Evolutionary conservation across 345 rosid species (phyloP).

Genomic region (Stellera chamaejasme): DNA sequence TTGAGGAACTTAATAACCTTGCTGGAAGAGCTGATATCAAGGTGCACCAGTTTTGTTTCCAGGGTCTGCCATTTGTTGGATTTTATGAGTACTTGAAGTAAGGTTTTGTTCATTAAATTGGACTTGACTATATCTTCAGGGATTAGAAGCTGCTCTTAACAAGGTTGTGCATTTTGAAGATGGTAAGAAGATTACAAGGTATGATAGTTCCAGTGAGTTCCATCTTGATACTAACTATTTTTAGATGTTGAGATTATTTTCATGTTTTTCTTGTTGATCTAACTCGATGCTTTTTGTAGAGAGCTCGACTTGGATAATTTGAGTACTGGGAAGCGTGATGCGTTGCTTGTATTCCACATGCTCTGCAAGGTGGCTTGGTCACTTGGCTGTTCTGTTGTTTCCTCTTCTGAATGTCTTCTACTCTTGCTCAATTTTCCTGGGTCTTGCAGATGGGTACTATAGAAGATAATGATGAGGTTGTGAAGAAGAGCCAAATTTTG

Average conservation of each 20-base stretch:
- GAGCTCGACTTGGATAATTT: conserved; percentile 92
- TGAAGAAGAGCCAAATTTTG: conserved; percentile 77
- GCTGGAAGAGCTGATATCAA: conserved; percentile 98
- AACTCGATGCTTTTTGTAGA: conserved; percentile 24
- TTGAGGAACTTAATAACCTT: conserved; percentile 92
- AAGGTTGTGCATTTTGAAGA: conserved; percentile 90
- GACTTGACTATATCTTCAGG: conserved; percentile 30
- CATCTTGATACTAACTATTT: background rate
- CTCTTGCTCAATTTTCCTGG: conserved; percentile 13
- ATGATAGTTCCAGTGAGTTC: conserved; percentile 4
- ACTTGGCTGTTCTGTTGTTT: conserved; percentile 10
- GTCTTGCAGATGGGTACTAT: conserved; percentile 88
- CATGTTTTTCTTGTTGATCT: conserved; percentile 4
- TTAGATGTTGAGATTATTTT: conserved; percentile 7
- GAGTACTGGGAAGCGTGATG: conserved; percentile 93
- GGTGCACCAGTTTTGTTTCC: conserved; percentile 27
- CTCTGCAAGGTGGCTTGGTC: conserved; percentile 80
- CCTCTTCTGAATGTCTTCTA: conserved; percentile 17
- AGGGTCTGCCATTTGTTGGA: background rate
- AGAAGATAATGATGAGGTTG: conserved; percentile 94
- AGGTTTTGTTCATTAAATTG: conserved; percentile 8
- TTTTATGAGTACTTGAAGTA: too few relatives aligned
- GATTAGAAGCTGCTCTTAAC: conserved; percentile 92
- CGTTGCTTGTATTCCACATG: conserved; percentile 87
- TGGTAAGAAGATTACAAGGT: conserved; percentile 81